Base-by-base conservation (phyloP, 108 stramenopile species). In the Nitzschia putrida region DNA sequence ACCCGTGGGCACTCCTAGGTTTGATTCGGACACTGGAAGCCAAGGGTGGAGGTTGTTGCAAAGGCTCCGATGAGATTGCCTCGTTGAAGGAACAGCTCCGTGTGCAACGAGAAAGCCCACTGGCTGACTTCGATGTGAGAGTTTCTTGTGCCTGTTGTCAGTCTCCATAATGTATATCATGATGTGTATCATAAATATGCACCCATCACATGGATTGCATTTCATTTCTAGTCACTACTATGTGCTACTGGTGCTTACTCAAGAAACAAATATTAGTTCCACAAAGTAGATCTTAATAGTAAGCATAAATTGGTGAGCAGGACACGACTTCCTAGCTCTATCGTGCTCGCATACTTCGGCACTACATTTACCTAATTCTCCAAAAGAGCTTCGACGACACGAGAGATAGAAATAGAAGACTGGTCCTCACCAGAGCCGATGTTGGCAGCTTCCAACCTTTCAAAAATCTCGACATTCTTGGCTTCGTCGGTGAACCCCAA, bases 1-100 rank as follows among this genome's bases (percentile, higher is more conserved):
- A 95, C 71, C 94, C 94, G 0, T 95, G 85, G 80, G 83, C 83
- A 18, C 63, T 95, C 49, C 73, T 83, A 42, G 94, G 91, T n/a
- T 69, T 92, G 14, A 88, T 89, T 65, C 55, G 56, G 12, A 86
- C 83, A 53, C 66, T 92, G 21, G 57, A 80, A 58, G 58, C 20
- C 52, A 47, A 78, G 42, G 51, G 22, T 26, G 56, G 56, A 29
- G 54, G 56, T 23, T 66, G 64, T 38, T 73, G 72, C 37, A 37
- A 53, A 3, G 20, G 25, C 7, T 18, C 49, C 16, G 41, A 43
- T 9, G 85, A 88, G 58, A 76, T 88, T 4, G 13, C 64, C 57
- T 41, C 74, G 20, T 69, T 89, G 40, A 61, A 73, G n/a, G 57
- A 56, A 37, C 44, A 64, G 66, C 60, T 88, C 37, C 40, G 40